phyloP scores from a whole-genome alignment of 2,329 filamentous ascomycete genomes.

The Stylonectria norvegica region DNA sequence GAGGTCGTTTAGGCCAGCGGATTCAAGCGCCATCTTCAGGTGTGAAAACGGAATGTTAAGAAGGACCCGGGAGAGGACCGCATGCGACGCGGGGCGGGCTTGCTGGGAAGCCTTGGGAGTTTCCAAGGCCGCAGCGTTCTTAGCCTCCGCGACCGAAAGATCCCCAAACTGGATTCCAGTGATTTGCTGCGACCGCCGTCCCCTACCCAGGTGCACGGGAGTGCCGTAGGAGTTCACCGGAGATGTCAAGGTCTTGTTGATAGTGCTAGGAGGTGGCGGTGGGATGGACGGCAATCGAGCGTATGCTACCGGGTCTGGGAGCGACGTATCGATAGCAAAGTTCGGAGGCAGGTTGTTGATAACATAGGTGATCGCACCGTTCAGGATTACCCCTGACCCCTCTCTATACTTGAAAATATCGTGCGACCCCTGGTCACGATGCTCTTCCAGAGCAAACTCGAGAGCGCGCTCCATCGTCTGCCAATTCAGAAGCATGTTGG shows the following conservation, averaged over 20 bases:
- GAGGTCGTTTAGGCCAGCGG: conserved; percentile 47
- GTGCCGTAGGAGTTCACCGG: conserved; percentile 37
- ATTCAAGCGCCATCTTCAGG: conserved; percentile 64
- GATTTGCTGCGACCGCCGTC: conserved; percentile 49
- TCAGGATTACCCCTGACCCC: conserved; percentile 52
- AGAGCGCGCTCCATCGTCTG: conserved; percentile 59
- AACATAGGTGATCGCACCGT: conserved; percentile 56
- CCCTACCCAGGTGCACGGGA: conserved; percentile 33
- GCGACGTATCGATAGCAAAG: conserved; percentile 55
- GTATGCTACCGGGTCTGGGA: conserved; percentile 35
- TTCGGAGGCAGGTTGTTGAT: conserved; percentile 56
- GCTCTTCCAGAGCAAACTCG: conserved; percentile 51
- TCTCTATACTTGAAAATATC: conserved; percentile 51
- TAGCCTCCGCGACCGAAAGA: conserved; percentile 40
- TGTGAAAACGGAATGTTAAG: conserved; percentile 67
- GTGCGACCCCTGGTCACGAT: conserved; percentile 34
- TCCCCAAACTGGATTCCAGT: conserved; percentile 71
- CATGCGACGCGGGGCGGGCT: conserved; percentile 36
- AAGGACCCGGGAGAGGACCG: conserved; percentile 61
- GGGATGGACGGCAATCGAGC: conserved; percentile 37
- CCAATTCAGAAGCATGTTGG: conserved; percentile 57
- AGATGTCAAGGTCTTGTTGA: conserved; percentile 10
- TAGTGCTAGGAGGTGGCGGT: conserved; percentile 8
- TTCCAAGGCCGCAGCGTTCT: conserved; percentile 28
- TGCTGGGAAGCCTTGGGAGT: conserved; percentile 26